Conservation (phyloP, 2,329 filamentous ascomycete genomes). For the Aphanoascus verrucosus region DNA sequence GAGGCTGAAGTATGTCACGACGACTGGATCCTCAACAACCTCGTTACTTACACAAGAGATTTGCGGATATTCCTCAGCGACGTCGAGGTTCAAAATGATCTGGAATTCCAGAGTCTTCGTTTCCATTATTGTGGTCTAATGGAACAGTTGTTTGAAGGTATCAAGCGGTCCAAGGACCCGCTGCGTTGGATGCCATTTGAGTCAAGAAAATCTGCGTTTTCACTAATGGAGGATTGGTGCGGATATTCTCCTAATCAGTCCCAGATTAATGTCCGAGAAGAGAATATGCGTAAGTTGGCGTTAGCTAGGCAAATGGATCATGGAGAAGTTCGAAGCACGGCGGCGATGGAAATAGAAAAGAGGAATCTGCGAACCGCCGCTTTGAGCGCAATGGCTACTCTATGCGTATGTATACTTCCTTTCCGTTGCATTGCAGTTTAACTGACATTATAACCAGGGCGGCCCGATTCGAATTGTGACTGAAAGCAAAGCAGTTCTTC, state of each 20-base stretch:
- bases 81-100: conserved; percentile 84
- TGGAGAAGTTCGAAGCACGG: conserved; percentile 65
- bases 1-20: conserved; percentile 68
- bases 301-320: conserved; percentile 64
- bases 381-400: conserved; percentile 84
- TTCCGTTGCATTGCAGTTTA: not conserved
- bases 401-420: conserved; percentile 55
- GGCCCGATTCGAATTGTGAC: conserved; percentile 76
- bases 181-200: conserved; percentile 97
- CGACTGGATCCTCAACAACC: conserved; percentile 80
- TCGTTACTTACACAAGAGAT: conserved; percentile 83
- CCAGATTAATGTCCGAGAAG: conserved; percentile 70
- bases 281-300: conserved; percentile 75
- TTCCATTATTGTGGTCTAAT: conserved; percentile 90
- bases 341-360: conserved; percentile 94
- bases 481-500: conserved; percentile 73
- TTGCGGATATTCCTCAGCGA: conserved; percentile 92
- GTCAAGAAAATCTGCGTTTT: conserved; percentile 85
- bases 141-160: conserved; percentile 84
- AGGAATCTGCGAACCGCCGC: conserved; percentile 81
- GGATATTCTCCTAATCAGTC: conserved; percentile 86
- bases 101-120: conserved; percentile 82
- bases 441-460: conserved; percentile 26
- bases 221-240: conserved; percentile 98
- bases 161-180: conserved; percentile 73